Evolutionary conservation across 495 filamentous ascomycete genomes (phyloP), one percentile per base, ranked within the genome.

Genomic region (Melanomma pulvis-pyrius): DNA sequence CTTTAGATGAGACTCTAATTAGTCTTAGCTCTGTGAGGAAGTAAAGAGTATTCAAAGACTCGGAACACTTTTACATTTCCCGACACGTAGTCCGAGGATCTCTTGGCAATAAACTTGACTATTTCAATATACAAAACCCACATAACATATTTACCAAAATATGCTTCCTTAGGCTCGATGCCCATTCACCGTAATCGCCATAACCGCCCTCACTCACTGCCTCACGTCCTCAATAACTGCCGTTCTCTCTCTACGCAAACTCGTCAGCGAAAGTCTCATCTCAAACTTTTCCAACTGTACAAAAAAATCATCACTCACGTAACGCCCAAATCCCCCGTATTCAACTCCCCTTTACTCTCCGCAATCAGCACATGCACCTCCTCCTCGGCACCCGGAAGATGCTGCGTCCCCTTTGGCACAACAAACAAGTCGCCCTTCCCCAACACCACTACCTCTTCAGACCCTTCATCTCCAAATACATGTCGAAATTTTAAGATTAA

Each of bases 401-500:
- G 70, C 61, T 67, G 55, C 56, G 69, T 46, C 17, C 70, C 67
- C 48, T 24, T 59, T 44, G 51, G 66, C 3, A 69, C 67, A 25
- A 60, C 24, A 36, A 66, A 72, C 13, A 72, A 25, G 56, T 72
- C 70, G 7, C 67, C 70, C 13, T 62, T 52, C 30, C 34, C 46
- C 51, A 72, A 29, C n/a, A 52, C 66, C 28, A 72, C 70, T 2
- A 49, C 44, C 28, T 72, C 67, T 47, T 68, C 66, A 4, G 19
- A 12, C 12, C 46, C 58, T 22, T 34, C 67, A 21, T 61, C 52
- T 9, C 62, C 69, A 26, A 56, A 24, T 22, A 29, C 24, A 22
- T 63, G 28, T 2, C 67, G 61, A 63, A 47, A 56, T 29, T 44
- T 59, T 51, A 75, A 73, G n/a, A 47, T 68, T 6, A 76, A 65